Evolutionary conservation across 202 grass and related monocot genomes (phyloP), one percentile per base, ranked within the genome.

Genomic region (Carex sylvatica): DNA sequence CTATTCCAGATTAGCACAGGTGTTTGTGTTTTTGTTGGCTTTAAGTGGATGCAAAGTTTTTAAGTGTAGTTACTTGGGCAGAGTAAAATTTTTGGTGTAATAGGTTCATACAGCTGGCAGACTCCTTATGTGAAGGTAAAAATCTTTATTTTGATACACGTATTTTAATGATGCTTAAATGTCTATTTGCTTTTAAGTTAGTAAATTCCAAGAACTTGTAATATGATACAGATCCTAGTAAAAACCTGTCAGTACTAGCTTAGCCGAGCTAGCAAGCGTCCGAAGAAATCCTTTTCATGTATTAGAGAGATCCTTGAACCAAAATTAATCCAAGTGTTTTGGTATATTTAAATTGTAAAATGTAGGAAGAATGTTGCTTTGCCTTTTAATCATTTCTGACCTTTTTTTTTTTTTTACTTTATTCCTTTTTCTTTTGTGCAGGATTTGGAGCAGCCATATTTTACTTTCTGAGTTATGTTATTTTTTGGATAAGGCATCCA

Each of bases 1-100:
- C 70, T 14, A 82, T 82, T 68, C 79, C 79, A 66, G 79, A 82
- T 82, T 82, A 82, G 62, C 19, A 11, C 28, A n/a, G 14, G 3
- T 13, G 6, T 81, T 67, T 81, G 15, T 82, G 6, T 18, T 51
- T 52, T 16, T 51, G 69, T 49, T 72, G 69, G 10, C 35, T 49
- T 22, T 13, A 51, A 47, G 9, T 4, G 69, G 40, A 14, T 72
- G 23, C 11, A 49, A 49, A 49, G 46, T 13, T 49, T 49, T 49
- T 22, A 24, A 72, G 69, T 49, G 20, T 75, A 55, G 71, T 75
- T 75, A 33, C 54, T 51, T 72, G 19, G 42, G 24, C 69, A 51
- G 40, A 13, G 11, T 72, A 14, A 55, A 33, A 33, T 28, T 74
- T 74, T 74, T 10, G 42, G 46, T 74, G 46, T 74, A 26, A 52